phyloP scores from a whole-genome alignment of 148 eudicot species.

The Arbutus unedo region DNA sequence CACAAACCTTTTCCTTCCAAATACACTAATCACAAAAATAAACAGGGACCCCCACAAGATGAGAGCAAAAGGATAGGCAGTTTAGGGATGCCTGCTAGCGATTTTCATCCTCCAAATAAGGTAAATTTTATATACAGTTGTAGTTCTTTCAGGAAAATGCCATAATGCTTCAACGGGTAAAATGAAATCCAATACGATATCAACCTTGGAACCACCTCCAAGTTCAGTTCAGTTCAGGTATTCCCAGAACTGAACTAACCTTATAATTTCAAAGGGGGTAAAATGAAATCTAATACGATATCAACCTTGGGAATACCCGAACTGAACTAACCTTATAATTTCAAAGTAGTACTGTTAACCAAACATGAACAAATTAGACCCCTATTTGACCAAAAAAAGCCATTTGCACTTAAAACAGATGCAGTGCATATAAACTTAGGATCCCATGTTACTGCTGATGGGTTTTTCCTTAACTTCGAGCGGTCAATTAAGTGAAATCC shows the following conservation, averaged over 20 bases:
- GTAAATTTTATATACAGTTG: not conserved
- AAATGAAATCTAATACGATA: too few species aligned
- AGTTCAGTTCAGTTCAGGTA: too few species aligned
- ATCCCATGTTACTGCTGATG: not conserved
- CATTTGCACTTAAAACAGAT: not conserved
- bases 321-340: not conserved
- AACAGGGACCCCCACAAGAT: not conserved
- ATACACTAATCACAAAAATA: not conserved
- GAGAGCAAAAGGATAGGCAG: not conserved
- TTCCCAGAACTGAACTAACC: too few species aligned
- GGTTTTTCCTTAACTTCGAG: not conserved
- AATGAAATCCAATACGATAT: not conserved
- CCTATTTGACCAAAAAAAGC: too few species aligned
- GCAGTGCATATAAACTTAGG: not conserved
- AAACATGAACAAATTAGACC: not conserved
- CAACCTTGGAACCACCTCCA: not conserved
- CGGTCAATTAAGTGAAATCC: not conserved
- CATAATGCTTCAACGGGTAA: not conserved
- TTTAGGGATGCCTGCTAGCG: not conserved
- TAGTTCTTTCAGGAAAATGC: not conserved
- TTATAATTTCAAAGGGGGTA: too few species aligned
- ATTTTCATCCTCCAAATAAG: not conserved
- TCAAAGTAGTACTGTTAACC: not conserved
- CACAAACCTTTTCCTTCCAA: too few species aligned
- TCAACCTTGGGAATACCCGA: too few species aligned